These are phyloP conservation scores for Pythium vanterpoolii DNA, from an alignment of 352 stramenopile genomes.

Conservation along the genomic window DNA sequence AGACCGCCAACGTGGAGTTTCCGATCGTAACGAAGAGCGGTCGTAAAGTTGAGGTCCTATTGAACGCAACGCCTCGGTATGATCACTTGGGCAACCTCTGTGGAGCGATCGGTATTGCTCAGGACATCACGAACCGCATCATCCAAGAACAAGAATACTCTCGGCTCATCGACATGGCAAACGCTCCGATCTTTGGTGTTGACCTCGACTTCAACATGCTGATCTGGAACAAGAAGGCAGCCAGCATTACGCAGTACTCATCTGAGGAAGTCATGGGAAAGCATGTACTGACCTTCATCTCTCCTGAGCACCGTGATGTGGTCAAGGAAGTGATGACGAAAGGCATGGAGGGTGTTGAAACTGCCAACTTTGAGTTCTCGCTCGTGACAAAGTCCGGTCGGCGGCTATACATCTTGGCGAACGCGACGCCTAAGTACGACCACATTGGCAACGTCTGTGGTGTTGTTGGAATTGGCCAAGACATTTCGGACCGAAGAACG, in stretches of 20 bases:
- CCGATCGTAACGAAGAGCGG: conserved; percentile 75
- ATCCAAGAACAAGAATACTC: conserved; percentile 88
- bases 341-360: conserved; percentile 61
- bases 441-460: conserved; percentile 70
- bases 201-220: conserved; percentile 71
- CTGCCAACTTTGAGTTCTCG: conserved; percentile 84
- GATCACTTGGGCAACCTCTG: conserved; percentile 79
- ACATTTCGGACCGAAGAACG: conserved; percentile 83
- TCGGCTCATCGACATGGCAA: conserved; percentile 84
- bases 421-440: conserved; percentile 72
- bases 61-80: conserved; percentile 81
- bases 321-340: conserved; percentile 70
- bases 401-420: conserved; percentile 72
- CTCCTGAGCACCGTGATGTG: conserved; percentile 53
- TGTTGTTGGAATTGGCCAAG: conserved; percentile 80
- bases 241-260: conserved; percentile 86
- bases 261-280: conserved; percentile 88
- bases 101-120: conserved; percentile 75
- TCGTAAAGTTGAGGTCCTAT: conserved; percentile 70
- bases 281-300: conserved; percentile 88
- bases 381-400: conserved; percentile 70
- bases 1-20: conserved; percentile 86
- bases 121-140: conserved; percentile 79
- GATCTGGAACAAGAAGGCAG: conserved; percentile 90
- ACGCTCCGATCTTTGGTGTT: conserved; percentile 88